Evolutionary conservation across 192 early-diverging fungal species (phyloP), one percentile per base, ranked within the genome.

Genomic region (Hyaloraphidium curvatum): DNA sequence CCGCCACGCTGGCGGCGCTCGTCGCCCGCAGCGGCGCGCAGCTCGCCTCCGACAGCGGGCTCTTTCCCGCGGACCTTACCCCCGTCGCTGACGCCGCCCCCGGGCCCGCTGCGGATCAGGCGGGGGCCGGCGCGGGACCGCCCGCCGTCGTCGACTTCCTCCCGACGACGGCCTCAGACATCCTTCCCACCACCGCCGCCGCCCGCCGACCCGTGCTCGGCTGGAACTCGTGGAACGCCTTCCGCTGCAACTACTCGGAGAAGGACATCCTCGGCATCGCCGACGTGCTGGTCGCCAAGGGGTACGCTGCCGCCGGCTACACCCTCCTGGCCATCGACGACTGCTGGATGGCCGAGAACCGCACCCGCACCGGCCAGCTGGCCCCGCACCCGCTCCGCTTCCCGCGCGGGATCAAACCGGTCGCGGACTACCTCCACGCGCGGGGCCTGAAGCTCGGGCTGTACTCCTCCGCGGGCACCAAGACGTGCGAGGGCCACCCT

Each of bases 211-310:
- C n/a, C n/a, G n/a, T n/a, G n/a, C n/a, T 77, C 73, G 73, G 73
- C 1, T 75, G 69, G 65, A 72, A 75, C 64, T 65, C 63, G 31
- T 78, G 76, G 76, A 73, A 73, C 50, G 50, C 62, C 19, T 75
- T 63, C 53, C 65, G 59, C 17, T 75, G 73, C 43, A 41, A 63
- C 23, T 59, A 76, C 28, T 53, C 71, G 54, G 72, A 77, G 40
- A 31, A 59, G 7, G 54, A 75, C 33, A 67, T 76, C 52, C 54
- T 57, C n/a, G 55, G 69, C 3, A 65, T 62, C 3, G 74, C 72
- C 0, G 66, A 76, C 41, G 61, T 52, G 21, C 56, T 78, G 31
- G 54, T 70, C 26, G 33, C 51, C 7, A 53, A 57, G 28, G 68
- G 71, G 7, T 59, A 59, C 51, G 58, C 77, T n/a, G 30, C 58